Evolutionary conservation across 345 rosid genomes (phyloP).

Genomic region (Salix udensis): DNA sequence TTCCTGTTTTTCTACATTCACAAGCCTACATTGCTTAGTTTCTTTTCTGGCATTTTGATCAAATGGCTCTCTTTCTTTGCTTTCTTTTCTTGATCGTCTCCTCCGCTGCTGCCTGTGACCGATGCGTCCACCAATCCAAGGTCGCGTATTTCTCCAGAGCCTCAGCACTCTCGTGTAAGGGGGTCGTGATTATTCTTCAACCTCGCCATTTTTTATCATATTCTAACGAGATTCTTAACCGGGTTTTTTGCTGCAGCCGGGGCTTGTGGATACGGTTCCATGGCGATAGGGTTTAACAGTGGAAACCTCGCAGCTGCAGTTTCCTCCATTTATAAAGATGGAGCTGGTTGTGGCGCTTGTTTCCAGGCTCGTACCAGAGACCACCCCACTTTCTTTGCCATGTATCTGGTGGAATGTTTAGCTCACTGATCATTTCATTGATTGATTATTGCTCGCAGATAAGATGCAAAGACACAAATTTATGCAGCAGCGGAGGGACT

Average conservation of each 20-base stretch:
- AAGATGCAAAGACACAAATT: constrained; percentile 57
- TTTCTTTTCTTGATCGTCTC: constrained; percentile 40
- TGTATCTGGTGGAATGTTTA: neutral
- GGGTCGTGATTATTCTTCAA: neutral
- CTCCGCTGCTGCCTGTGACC: constrained; percentile 67
- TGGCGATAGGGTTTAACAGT: constrained; percentile 54
- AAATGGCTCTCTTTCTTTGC: constrained; percentile 38
- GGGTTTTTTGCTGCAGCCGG: constrained; percentile 55
- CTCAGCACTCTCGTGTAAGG: constrained; percentile 62
- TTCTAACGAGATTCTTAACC: constrained; percentile 18
- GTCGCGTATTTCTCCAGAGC: constrained; percentile 64
- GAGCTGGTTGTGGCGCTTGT: constrained; percentile 90
- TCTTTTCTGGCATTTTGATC: neutral
- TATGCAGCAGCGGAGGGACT: constrained; percentile 65
- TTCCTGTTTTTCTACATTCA: neutral
- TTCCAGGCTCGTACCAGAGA: constrained; percentile 45
- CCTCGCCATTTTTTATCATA: neutral
- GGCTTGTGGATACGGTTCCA: constrained; percentile 83
- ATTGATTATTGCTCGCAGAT: constrained; percentile 35
- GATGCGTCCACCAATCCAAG: constrained; percentile 69
- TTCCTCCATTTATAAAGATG: constrained; percentile 73
- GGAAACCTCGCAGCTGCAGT: constrained; percentile 73
- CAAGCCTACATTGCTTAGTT: neutral
- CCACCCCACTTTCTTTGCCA: neutral
- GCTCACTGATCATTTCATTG: neutral